Base-by-base conservation (phyloP, 805 yeast genomes). In the Kodamaea lidongshanica region DNA sequence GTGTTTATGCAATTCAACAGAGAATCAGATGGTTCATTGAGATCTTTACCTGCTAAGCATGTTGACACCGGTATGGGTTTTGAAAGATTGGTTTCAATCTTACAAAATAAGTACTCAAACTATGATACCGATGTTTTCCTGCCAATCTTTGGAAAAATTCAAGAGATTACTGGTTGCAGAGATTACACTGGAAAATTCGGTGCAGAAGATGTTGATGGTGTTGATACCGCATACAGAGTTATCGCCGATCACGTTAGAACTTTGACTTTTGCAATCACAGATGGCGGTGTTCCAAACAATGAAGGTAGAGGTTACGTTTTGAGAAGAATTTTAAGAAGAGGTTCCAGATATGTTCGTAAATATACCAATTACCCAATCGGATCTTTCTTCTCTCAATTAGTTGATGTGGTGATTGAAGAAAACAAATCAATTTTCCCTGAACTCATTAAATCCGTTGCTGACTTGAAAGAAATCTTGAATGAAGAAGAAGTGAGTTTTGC, bases 11-110 rank as follows among this genome's bases (percentile, higher is more conserved):
- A 92, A 64, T 92, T 68, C 67, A 94, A 92, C 70, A 79, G 99
- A 58, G 98, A 92, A 64, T 63, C 89, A 11, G 94, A 83, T 54
- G 77, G 83, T 9, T 64, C 82, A 17, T 72, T 92, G 57, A 79
- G 72, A 52, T 60, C 89, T 3, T 70, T 92, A 49, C 99, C 99
- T 24, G 88, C 88, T 29, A 81, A 89, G 62, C 99, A 92, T 55
- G 76, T 92, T 39, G 99, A 92, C 57, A 92, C 99, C 12, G 99
- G 99, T 63, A 74, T 92, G 87, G 99, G 99, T 24, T 92, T 88
- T 52, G 99, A 92, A 69, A 80, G 99, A 64, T 72, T 92, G 50
- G 99, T 92, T 16, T 86, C 96, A 3, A 79, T 89, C 30, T 70
- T 92, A 51, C 99, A 92, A 64, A 79, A 86, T 61, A 88, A 82